Evolutionary conservation across 495 filamentous ascomycete species (phyloP).

Genomic region (Arthonia radiata): DNA sequence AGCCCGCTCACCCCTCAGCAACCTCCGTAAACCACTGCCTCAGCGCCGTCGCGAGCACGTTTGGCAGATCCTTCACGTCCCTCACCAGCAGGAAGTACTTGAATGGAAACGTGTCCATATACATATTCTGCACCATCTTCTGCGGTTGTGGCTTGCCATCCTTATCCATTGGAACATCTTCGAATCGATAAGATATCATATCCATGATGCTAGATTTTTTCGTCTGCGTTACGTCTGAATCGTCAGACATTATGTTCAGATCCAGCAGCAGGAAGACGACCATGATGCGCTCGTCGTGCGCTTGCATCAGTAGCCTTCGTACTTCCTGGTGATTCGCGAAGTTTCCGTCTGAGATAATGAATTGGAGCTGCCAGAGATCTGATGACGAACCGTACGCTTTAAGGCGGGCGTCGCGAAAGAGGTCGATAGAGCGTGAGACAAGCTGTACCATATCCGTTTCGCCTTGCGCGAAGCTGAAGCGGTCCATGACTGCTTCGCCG

Average conservation of each 20-base stretch:
- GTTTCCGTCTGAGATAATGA: conserved; percentile 83
- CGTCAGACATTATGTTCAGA: conserved; percentile 6
- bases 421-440: conserved; percentile 45
- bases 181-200: conserved; percentile 57
- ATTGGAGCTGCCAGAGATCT: conserved; percentile 87
- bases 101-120: conserved; percentile 90
- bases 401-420: conserved; percentile 54
- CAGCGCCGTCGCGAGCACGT: conserved; percentile 63
- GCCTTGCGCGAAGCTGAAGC: conserved; percentile 66
- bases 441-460: conserved; percentile 65
- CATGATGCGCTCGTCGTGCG: conserved; percentile 87
- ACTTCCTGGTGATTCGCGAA: conserved; percentile 77
- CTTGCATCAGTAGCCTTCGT: conserved; percentile 53
- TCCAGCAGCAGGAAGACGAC: conserved; percentile 40
- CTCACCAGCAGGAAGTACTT: conserved; percentile 85
- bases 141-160: conserved; percentile 12
- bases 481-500: conserved; percentile 54
- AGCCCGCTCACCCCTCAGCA: conserved; percentile 28
- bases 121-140: conserved; percentile 52
- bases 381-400: conserved; percentile 23
- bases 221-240: conserved; percentile 11
- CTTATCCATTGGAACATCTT: conserved; percentile 22
- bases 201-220: conserved; percentile 41
- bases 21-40: conserved; percentile 96
- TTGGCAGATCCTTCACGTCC: conserved; percentile 72